Base-by-base conservation (phyloP, 2,329 filamentous ascomycete species). In the Botryosphaeria agaves region DNA sequence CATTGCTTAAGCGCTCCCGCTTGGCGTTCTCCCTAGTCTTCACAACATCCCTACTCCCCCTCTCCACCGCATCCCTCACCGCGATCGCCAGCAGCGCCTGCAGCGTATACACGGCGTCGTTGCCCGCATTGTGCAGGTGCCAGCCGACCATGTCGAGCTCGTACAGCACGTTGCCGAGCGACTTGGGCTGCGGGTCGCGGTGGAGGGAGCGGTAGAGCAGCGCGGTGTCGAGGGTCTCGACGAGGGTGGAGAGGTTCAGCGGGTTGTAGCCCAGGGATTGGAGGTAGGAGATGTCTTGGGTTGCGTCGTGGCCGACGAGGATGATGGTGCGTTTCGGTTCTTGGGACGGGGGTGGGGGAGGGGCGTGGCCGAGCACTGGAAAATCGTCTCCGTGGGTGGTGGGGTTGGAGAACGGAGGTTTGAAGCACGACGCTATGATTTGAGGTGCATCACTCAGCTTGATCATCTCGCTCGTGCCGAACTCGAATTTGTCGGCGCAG, bases 71-170 rank as follows among this genome's bases (percentile, higher is more conserved):
- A 12, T 60, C 52, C 26, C 52, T 46, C 40, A 71, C 52, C 21
- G 61, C 63, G 35, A 82, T 66, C 4, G 58, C 69, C 5, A 93
- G 49, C 62, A 89, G 68, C 5, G 72, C 76, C 36, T 76, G 72
- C 37, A 92, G 53, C 0, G 82, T 87, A 47, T 78, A 89, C 1
- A 73, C 66, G 0, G 84, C 83, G 47, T 93, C 84, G 39, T 93
- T 93, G 2, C 84, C 69, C 0, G 76, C 84, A 45, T 92, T 92
- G 52, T 93, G 84, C n/a, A 87, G 59, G 41, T 78, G 62, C 51
- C 60, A 68, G 25, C 62, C 68, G 0, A 55, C 42, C 6, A 91
- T 67, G 3, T 66, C 67, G 17, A 93, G 58, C 5, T 76, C 64
- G 5, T 52, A 44, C 15, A 93, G 64, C 9, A 91, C 61, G 5